A percentile compares a stretch with the other conserved stretches of the same genome.
Conservation (phyloP, 1,139 yeast genomes). For the Hansenula sp. region DNA sequence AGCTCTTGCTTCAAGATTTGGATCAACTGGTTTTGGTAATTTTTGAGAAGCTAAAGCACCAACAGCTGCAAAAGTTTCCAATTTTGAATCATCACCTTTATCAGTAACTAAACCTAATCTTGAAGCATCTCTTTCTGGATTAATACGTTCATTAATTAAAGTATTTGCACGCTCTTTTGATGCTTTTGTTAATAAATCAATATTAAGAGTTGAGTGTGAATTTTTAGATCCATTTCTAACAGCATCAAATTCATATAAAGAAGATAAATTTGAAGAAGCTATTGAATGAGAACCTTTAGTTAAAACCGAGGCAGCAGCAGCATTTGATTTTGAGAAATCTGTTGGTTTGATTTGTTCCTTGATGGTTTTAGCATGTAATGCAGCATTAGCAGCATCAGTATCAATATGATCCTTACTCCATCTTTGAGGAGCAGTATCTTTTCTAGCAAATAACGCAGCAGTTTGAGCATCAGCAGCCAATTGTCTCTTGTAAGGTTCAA, state of each 20-base stretch:
- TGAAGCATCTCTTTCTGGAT: slow-evolving; percentile 38
- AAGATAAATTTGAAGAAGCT: slow-evolving; percentile 26
- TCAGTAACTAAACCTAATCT: slow-evolving; percentile 39
- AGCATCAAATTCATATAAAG: slow-evolving; percentile 35
- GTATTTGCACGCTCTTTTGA: slow-evolving; percentile 18
- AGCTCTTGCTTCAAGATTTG: slow-evolving; percentile 18
- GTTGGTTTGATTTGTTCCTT: not conserved
- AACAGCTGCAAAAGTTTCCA: slow-evolving; percentile 28
- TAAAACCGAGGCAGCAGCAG: slow-evolving; percentile 21
- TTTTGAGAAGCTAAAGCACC: slow-evolving; percentile 35
- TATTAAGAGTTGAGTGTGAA: slow-evolving; percentile 22
- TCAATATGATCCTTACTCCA: slow-evolving; percentile 41
- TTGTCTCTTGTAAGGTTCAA: slow-evolving; percentile 61
- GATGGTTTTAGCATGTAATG: slow-evolving; percentile 29
- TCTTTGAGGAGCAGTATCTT: slow-evolving; percentile 34
- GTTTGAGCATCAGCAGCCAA: slow-evolving; percentile 63
- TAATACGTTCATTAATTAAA: slow-evolving; percentile 31
- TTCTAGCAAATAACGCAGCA: slow-evolving; percentile 55
- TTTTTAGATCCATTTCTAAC: slow-evolving; percentile 35
- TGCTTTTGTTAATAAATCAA: slow-evolving; percentile 26
- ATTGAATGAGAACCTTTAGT: slow-evolving; percentile 24
- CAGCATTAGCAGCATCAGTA: slow-evolving; percentile 37
- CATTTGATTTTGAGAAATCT: slow-evolving; percentile 19
- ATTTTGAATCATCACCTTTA: slow-evolving; percentile 11
- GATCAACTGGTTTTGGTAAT: slow-evolving; percentile 18